phyloP scores from a whole-genome alignment of 2,329 filamentous ascomycete genomes.

The Lachnellula cervina region DNA sequence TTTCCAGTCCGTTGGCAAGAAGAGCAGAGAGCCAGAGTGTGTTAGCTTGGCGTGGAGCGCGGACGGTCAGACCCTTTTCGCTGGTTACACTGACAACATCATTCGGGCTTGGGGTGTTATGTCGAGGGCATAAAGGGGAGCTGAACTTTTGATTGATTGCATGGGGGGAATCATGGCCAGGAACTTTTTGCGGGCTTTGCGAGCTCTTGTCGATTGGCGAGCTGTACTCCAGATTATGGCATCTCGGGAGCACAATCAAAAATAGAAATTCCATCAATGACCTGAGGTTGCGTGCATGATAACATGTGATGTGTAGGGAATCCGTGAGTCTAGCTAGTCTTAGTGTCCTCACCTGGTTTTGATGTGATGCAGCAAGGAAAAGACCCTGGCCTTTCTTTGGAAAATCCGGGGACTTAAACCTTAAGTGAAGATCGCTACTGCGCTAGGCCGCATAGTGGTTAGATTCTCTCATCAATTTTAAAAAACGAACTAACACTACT shows the following conservation, averaged over 20 bases:
- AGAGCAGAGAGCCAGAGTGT: slow-evolving; percentile 98
- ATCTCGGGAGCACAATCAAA: slow-evolving; percentile 30
- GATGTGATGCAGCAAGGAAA: background rate
- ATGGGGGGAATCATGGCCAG: slow-evolving; percentile 26
- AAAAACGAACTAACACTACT: background rate
- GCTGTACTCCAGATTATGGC: slow-evolving; percentile 32
- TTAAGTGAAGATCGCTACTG: background rate
- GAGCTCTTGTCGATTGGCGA: slow-evolving; percentile 29
- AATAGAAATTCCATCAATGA: slow-evolving; percentile 17
- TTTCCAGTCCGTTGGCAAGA: slow-evolving; percentile 94
- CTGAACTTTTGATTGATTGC: slow-evolving; percentile 13
- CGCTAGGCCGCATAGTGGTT: background rate
- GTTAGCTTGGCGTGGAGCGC: slow-evolving; percentile 95
- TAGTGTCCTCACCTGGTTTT: background rate
- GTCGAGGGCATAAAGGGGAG: slow-evolving; percentile 69
- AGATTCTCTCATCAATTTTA: background rate
- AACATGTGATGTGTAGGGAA: background rate
- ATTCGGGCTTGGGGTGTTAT: slow-evolving; percentile 98
- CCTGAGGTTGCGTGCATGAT: background rate
- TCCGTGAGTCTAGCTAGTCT: background rate
- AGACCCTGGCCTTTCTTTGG: background rate
- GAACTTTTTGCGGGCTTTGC: slow-evolving; percentile 29
- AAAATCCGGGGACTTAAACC: background rate
- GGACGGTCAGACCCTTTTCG: slow-evolving; percentile 98
- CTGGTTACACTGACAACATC: slow-evolving; percentile 99